These are phyloP conservation scores for Ophiostoma australiae DNA, from an alignment of 2,329 filamentous ascomycete genomes.

Conservation along the genomic window DNA sequence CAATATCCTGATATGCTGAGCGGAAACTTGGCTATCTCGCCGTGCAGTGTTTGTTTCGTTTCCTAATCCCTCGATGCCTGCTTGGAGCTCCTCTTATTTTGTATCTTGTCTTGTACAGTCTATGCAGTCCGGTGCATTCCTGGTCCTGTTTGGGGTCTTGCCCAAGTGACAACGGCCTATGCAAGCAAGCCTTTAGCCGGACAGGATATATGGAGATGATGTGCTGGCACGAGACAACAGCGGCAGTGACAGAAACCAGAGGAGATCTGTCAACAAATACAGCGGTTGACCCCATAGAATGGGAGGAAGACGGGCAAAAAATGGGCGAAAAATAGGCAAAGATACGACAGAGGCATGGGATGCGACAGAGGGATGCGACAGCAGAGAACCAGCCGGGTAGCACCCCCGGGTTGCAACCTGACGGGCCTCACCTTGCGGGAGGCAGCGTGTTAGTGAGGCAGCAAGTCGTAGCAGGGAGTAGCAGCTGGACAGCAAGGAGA, in stretches of 20 bases:
- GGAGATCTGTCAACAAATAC: background rate
- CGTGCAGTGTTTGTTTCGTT: background rate
- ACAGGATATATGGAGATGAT: background rate
- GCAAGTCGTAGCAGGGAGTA: background rate
- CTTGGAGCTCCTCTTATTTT: background rate
- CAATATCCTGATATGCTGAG: background rate
- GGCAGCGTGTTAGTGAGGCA: slow-evolving; percentile 1
- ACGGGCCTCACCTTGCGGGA: slow-evolving; percentile 6
- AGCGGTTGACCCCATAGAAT: background rate
- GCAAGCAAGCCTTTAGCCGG: background rate
- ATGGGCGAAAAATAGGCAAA: background rate
- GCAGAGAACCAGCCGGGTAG: background rate
- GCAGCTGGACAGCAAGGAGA: background rate
- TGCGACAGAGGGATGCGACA: slow-evolving; percentile 2
- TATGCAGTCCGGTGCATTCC: background rate
- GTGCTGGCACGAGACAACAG: slow-evolving; percentile 1
- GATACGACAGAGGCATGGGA: slow-evolving; percentile 8
- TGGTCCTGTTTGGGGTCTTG: background rate
- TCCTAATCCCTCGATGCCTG: background rate
- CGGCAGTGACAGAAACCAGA: background rate
- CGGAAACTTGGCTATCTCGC: background rate
- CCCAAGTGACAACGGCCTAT: background rate
- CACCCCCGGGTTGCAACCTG: background rate
- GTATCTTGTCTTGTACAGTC: background rate
- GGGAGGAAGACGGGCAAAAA: background rate